These are phyloP conservation scores for Dichotomocladium elegans DNA, from an alignment of 371 early-diverging fungal species.

Conservation along the genomic window DNA sequence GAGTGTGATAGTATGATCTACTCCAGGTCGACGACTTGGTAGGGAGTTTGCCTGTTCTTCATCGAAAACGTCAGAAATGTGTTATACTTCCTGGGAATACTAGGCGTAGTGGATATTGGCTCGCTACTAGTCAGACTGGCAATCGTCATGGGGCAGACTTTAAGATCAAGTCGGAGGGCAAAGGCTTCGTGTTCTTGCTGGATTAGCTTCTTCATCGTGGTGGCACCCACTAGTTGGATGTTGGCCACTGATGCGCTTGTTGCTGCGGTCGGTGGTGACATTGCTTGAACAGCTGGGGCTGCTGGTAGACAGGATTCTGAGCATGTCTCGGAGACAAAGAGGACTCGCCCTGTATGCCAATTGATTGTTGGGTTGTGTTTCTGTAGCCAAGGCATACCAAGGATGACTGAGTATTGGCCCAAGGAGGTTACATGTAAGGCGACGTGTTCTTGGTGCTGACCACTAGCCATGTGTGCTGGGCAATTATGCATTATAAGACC, in stretches of 20 bases:
- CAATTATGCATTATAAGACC: slow-evolving; percentile 1
- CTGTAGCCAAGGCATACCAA: slow-evolving; percentile 8
- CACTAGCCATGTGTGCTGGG: not conserved
- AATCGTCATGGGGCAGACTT: too few relatives aligned
- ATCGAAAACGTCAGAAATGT: slow-evolving; percentile 13
- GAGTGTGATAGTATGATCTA: slow-evolving; percentile 16
- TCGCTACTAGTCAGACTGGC: too few relatives aligned
- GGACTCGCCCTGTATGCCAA: not conserved
- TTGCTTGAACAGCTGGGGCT: not conserved
- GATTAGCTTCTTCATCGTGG: too few relatives aligned
- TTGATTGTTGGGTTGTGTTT: slow-evolving; percentile 1
- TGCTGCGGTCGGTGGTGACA: too few relatives aligned
- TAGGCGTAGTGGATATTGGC: not conserved
- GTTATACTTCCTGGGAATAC: slow-evolving; percentile 11
- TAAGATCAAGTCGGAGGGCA: not conserved
- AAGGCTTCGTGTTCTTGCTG: not conserved
- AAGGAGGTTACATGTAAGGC: not conserved
- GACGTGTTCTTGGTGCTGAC: not conserved
- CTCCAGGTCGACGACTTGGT: slow-evolving; percentile 11
- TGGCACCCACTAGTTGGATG: not conserved
- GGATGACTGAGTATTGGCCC: slow-evolving; percentile 3
- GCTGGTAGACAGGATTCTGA: not conserved
- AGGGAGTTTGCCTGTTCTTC: slow-evolving; percentile 11
- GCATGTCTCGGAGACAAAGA: not conserved
- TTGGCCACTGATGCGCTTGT: too few relatives aligned